Evolutionary conservation across 2,329 filamentous ascomycete genomes (phyloP), one percentile per base, ranked within the genome.

Genomic region (Bretziella fagacearum): DNA sequence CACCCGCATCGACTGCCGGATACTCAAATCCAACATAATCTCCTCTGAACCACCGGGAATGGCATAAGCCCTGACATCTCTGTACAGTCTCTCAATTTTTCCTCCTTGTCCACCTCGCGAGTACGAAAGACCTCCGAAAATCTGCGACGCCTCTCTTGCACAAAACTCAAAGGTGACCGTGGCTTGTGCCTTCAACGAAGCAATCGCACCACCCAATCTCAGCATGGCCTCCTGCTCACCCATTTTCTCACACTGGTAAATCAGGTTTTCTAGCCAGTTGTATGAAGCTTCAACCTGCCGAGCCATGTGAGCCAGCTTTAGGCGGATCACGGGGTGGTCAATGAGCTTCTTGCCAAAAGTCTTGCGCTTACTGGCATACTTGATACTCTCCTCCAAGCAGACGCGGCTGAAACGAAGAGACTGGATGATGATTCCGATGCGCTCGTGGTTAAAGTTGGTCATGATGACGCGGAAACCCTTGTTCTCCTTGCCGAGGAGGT

Each of bases 361-460:
- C 56, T 79, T 79, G 55, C 91, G 84, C 77, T 98, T 98, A 77
- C 91, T 84, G 52, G 86, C 87, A 66, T 95, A 98, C 64, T 93
- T 93, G 63, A 96, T 75, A 20, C 82, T 84, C 67, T 98, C 91
- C 62, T 96, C 89, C 70, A 85, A 94, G 73, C 87, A 95, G 55
- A 96, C 89, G 55, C 91, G 86, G 36, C 84, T 80, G 74, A 98
- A 96, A 58, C 91, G 86, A 54, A 95, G 64, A 58, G 80, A 93
- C 66, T 98, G 91, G 68, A 96, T 96, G 66, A 96, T 87, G 65
- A 98, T 96, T 53, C 91, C 91, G 56, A 98, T 87, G 53, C 91
- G 84, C 69, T 98, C 91, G 71, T 96, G 91, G 74, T 96, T 96
- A 72, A 95, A 95, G 73, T 95, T 95, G 62, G 85, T 95, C 89